Evolutionary conservation across 106 monocot species (phyloP).

Genomic region (Acorus calamus): DNA sequence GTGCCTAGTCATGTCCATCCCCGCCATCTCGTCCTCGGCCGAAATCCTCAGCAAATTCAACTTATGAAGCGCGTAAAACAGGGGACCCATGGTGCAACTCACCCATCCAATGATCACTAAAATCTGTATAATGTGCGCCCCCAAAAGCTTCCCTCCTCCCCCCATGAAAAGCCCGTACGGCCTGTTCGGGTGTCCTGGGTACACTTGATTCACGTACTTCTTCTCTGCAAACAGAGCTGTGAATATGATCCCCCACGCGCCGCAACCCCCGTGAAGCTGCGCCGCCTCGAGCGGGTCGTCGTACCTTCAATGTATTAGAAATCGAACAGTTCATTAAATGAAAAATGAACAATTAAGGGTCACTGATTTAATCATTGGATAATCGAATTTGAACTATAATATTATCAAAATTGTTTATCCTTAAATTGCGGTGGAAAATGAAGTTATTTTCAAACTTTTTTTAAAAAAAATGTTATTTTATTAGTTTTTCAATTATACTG

Average conservation of each 20-base stretch:
- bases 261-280: constrained; percentile 39
- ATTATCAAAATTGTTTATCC: no score
- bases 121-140: constrained; percentile 18
- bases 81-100: constrained; percentile 22
- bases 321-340: no score
- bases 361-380: no score
- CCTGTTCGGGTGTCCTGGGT: neutral
- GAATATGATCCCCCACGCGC: constrained; percentile 34
- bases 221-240: constrained; percentile 27
- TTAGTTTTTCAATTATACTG: no score
- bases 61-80: constrained; percentile 21
- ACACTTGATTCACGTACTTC: constrained; percentile 26
- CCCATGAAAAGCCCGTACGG: constrained; percentile 36
- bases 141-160: constrained; percentile 28
- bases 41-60: constrained; percentile 20
- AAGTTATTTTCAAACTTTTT: no score
- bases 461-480: no score
- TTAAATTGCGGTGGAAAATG: no score
- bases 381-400: no score
- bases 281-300: constrained; percentile 41
- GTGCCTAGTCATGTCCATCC: constrained; percentile 29
- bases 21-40: constrained; percentile 31
- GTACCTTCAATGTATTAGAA: constrained; percentile 1
- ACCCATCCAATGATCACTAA: constrained; percentile 28
- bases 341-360: no score